phyloP scores from a whole-genome alignment of 2,329 filamentous ascomycete genomes.

The Gnomoniopsis sp. region DNA sequence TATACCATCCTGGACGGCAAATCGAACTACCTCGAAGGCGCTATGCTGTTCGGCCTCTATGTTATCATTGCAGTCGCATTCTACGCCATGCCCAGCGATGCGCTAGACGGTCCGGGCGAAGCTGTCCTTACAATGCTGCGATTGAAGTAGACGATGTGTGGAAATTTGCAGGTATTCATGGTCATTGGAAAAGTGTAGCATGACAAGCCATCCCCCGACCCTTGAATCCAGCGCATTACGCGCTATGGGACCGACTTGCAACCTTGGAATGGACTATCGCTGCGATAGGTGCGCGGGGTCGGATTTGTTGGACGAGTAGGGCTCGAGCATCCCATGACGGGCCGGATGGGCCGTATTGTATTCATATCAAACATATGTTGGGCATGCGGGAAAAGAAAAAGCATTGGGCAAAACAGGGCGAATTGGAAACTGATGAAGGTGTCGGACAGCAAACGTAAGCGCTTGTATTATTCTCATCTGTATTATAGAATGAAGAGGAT shows the following conservation, averaged over 20 bases:
- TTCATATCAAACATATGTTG: too few species aligned
- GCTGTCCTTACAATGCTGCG: not conserved
- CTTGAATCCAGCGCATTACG: not conserved
- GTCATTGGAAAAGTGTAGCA: not conserved
- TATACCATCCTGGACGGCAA: slow-evolving; percentile 78
- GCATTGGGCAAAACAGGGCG: not conserved
- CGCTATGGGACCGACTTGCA: too few species aligned
- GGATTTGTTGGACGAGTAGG: too few species aligned
- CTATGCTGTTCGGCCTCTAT: slow-evolving; percentile 60
- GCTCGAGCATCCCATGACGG: too few species aligned
- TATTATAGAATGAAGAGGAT: not conserved
- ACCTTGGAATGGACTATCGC: too few species aligned
- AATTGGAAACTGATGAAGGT: not conserved
- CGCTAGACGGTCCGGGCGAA: slow-evolving; percentile 35
- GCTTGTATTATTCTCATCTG: not conserved
- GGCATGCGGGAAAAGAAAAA: too few species aligned
- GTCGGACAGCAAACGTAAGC: not conserved
- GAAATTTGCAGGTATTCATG: not conserved
- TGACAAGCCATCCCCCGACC: not conserved
- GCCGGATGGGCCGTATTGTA: too few species aligned
- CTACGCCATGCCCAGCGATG: slow-evolving; percentile 50
- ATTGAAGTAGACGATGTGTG: not conserved
- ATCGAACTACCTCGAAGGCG: slow-evolving; percentile 80
- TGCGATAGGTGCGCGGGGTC: too few species aligned
- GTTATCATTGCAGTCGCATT: slow-evolving; percentile 60